Base-by-base conservation (phyloP, 345 rosid genomes). In the Sisymbrium irio region DNA sequence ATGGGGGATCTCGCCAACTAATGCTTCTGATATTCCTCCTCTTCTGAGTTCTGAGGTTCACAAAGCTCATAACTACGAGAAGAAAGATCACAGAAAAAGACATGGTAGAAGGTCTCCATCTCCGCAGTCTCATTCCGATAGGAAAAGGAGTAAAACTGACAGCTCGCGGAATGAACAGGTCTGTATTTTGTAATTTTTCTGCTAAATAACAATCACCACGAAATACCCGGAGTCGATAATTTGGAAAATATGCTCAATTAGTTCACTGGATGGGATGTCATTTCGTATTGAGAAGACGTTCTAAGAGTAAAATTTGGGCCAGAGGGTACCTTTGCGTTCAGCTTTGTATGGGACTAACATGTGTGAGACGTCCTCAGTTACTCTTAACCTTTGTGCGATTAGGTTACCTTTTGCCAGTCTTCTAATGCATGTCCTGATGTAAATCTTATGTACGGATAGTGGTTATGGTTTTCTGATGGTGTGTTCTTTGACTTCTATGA, bases 11-110 rank as follows among this genome's bases (percentile, higher is more conserved):
- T 79, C 83, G 58, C 76, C 51, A 35, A 74, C 78, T 71, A 88
- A 82, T 63, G 84, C 70, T n/a, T 65, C 76, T 41, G 91, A 89
- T 45, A 79, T 82, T 10, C 95, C 91, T 47, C 89, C 88, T 62
- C 89, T 88, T 65, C 73, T 77, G 17, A 89, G 91, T 71, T 83
- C 93, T 14, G 90, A 82, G 80, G 82, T 82, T 65, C 86, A 72
- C 39, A 80, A 72, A 72, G 50, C 78, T 40, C 65, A 56, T 46
- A 55, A 62, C 22, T 86, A 84, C 65, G 90, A 87, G 73, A 86
- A 73, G 78, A 41, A 76, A 60, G 78, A 69, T 67, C 78, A 30
- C 15, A 73, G 65, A 80, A 75, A 41, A 40, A 78, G 77, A 77
- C 81, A 11, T 71, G 81, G 69, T 19, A 80, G 68, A 77, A 81